Evolutionary conservation across 2,329 filamentous ascomycete genomes (phyloP), one percentile per base, ranked within the genome.

Genomic region (Fusarium dlaminii): DNA sequence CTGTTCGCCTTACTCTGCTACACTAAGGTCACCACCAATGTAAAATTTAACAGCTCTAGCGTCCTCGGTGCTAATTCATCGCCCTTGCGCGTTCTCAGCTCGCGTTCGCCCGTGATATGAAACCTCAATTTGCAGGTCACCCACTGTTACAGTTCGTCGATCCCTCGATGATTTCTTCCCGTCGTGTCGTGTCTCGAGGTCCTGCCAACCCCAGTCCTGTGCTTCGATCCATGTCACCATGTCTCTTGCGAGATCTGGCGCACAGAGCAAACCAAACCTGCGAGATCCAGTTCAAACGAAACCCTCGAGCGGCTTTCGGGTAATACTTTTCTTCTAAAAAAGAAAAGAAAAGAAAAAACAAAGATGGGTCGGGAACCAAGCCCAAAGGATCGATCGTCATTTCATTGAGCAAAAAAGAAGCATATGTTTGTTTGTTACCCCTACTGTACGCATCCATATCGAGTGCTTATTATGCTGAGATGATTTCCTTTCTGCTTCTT

Each of bases 81-180:
- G 55, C 55, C 62, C 68, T 62, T 68, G 66, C 70, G 75, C 74
- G 32, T 37, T 46, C 54, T 54, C 75, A 79, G 78, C 77, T 73
- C 76, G 77, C 52, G 70, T 72, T 74, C 79, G 70, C 63, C 71
- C 71, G 78, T 75, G 79, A 74, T 73, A 75, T 76, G 72, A 75
- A 74, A 74, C 75, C 68, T 70, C 66, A 71, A 60, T 70, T 74
- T 60, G 39, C 40, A 63, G 57, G 63, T 46, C 65, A 51, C 61
- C 62, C 59, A 64, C 52, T 63, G 65, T 71, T 57, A 67, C 45
- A 65, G 58, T 46, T 65, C 34, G 66, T 62, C 63, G 64, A 66
- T 70, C 58, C 68, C 56, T 65, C 58, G 55, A 62, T 62, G 67
- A 66, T 63, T 69, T 52, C 64, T 61, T 70, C 58, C 58, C 43